Conservation (phyloP, 169 alveolate genomes). For the Besnoitia besnoiti region DNA sequence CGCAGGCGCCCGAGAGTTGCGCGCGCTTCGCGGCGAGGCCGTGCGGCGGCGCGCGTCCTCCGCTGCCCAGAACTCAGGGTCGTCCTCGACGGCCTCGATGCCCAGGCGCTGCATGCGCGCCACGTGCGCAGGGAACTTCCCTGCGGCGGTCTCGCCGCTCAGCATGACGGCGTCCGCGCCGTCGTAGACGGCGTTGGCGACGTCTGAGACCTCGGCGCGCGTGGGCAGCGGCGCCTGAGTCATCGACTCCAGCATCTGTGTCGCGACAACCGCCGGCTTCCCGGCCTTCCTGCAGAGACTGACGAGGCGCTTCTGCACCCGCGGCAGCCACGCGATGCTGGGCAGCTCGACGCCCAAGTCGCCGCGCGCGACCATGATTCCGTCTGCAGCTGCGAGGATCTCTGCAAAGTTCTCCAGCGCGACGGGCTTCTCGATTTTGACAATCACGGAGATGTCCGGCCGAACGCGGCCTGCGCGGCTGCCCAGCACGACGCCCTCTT, state of each 20-base stretch:
- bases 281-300: conserved; percentile 84
- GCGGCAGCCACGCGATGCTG: conserved; percentile 89
- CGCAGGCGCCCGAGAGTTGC: not conserved
- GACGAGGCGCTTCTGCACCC: conserved; percentile 92
- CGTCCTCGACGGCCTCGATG: conserved; percentile 84
- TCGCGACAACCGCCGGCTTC: conserved; percentile 96
- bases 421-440: conserved; percentile 95
- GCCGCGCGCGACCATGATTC: conserved; percentile 98
- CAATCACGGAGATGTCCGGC: conserved; percentile 90
- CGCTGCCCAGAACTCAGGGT: conserved; percentile 19
- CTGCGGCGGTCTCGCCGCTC: conserved; percentile 90
- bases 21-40: not conserved
- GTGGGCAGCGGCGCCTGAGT: conserved; percentile 94
- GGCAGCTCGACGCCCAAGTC: conserved; percentile 95
- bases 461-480: conserved; percentile 73
- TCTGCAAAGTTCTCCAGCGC: conserved; percentile 92
- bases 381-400: conserved; percentile 92
- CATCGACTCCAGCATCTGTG: conserved; percentile 98
- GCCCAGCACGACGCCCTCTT: not conserved
- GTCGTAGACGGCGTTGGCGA: conserved; percentile 95
- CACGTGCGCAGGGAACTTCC: conserved; percentile 81
- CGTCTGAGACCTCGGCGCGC: conserved; percentile 98
- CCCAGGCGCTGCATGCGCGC: conserved; percentile 85
- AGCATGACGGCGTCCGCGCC: conserved; percentile 96
- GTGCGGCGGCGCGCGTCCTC: not conserved